Percentiles rank a stretch among this genome's conserved stretches.
Evolutionary conservation across 805 yeast species (phyloP).

Genomic region (Suhomyces faveliae): DNA sequence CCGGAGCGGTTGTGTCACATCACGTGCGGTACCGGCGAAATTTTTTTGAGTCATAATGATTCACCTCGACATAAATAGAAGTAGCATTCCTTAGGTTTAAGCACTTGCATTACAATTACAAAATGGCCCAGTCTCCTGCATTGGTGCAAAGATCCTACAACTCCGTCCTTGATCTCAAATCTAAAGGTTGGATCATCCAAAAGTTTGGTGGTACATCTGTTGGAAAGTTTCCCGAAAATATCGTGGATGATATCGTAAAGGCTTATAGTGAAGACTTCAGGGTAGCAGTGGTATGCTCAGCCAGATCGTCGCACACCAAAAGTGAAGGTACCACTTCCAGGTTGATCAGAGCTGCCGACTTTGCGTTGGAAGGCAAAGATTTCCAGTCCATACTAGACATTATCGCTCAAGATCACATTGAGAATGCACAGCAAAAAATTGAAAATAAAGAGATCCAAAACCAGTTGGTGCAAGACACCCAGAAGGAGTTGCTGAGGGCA

Average conservation of each 20-base stretch:
- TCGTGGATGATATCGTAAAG: conserved; percentile 80
- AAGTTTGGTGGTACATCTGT: conserved; percentile 98
- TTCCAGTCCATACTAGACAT: conserved; percentile 59
- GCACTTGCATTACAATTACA: not conserved
- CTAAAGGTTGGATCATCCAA: conserved; percentile 55
- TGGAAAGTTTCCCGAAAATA: conserved; percentile 87
- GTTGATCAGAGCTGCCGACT: conserved; percentile 78
- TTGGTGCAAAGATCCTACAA: conserved; percentile 33
- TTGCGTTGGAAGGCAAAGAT: conserved; percentile 60
- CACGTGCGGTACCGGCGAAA: conserved; percentile 13
- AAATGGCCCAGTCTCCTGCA: conserved; percentile 22
- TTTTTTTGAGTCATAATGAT: conserved; percentile 9
- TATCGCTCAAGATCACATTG: conserved; percentile 74
- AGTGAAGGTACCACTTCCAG: conserved; percentile 95
- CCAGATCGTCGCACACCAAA: conserved; percentile 87
- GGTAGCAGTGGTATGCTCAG: conserved; percentile 95
- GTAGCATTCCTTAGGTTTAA: not conserved
- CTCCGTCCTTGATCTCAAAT: conserved; percentile 39
- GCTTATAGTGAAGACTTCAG: conserved; percentile 56
- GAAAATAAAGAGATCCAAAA: conserved; percentile 43
- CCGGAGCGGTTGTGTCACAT: conserved; percentile 6
- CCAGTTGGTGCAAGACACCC: conserved; percentile 57
- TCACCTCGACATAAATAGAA: conserved; percentile 3
- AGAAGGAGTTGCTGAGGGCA: conserved; percentile 64
- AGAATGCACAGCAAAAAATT: conserved; percentile 63